Percentiles rank a stretch among this genome's conserved stretches.
These are phyloP conservation scores for Oryza brachyantha DNA, from an alignment of 176 grass and related monocot species.

Conservation along the genomic window DNA sequence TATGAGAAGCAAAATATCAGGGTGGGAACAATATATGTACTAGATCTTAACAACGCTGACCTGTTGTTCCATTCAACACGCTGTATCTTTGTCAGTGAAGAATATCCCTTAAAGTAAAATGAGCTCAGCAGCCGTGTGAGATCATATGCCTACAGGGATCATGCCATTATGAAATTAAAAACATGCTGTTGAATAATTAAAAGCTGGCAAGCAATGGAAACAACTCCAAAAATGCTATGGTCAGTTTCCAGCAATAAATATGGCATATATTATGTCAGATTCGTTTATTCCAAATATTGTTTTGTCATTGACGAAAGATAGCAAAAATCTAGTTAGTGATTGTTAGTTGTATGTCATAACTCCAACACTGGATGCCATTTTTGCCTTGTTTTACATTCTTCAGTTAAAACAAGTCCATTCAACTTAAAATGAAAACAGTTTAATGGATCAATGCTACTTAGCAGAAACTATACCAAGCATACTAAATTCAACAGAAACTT, in stretches of 20 bases:
- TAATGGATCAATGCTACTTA: neutral
- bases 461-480: neutral
- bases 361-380: neutral
- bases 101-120: constrained; percentile 75
- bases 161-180: constrained; percentile 7
- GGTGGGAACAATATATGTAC: neutral
- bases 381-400: constrained; percentile 13
- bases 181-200: constrained; percentile 1
- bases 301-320: neutral
- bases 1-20: neutral
- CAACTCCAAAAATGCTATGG: constrained; percentile 14
- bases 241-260: neutral
- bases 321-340: neutral
- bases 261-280: neutral
- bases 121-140: constrained; percentile 64
- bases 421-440: neutral
- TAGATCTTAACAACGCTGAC: constrained; percentile 44
- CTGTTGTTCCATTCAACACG: constrained; percentile 96
- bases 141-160: constrained; percentile 67
- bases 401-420: neutral
- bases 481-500: neutral
- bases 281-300: constrained; percentile 2
- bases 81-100: constrained; percentile 84
- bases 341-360: neutral
- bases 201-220: constrained; percentile 7